Conservation (phyloP, 805 yeast species). For the Candida xiaguanensis region DNA sequence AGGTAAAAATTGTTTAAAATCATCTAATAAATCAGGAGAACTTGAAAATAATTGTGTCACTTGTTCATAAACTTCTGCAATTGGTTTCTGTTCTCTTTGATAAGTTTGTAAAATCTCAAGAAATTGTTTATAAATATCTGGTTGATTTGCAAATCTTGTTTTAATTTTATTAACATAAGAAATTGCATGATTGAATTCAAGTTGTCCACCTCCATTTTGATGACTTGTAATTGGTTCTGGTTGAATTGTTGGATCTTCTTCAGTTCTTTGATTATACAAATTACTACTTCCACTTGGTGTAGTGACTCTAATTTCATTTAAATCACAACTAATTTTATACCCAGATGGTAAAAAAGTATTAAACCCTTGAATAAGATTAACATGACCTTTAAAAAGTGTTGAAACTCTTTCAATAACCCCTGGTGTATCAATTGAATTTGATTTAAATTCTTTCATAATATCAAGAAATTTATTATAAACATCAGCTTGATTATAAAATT, state of each 20-base stretch:
- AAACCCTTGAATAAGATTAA: conserved; percentile 91
- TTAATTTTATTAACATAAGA: conserved; percentile 95
- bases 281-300: conserved; percentile 82
- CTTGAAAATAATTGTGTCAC: conserved; percentile 84
- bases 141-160: conserved; percentile 87
- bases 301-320: conserved; percentile 88
- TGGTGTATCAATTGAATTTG: conserved; percentile 89
- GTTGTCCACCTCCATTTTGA: conserved; percentile 56
- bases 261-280: conserved; percentile 18
- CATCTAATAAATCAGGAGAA: conserved; percentile 92
- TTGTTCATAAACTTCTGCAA: conserved; percentile 91
- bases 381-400: conserved; percentile 86
- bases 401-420: conserved; percentile 97
- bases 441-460: conserved; percentile 98
- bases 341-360: conserved; percentile 98
- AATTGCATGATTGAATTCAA: conserved; percentile 96
- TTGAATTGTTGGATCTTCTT: conserved; percentile 14
- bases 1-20: conserved; percentile 92
- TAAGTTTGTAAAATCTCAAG: conserved; percentile 94
- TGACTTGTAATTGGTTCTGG: conserved; percentile 14
- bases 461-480: conserved; percentile 95
- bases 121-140: conserved; percentile 92
- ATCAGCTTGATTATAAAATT: conserved; percentile 88
- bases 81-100: conserved; percentile 93
- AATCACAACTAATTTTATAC: conserved; percentile 91